Percentiles rank a stretch among this genome's conserved stretches.
These are phyloP conservation scores for Arabidopsis lyrata DNA, from an alignment of 441 rosid genomes.

Conservation along the genomic window DNA sequence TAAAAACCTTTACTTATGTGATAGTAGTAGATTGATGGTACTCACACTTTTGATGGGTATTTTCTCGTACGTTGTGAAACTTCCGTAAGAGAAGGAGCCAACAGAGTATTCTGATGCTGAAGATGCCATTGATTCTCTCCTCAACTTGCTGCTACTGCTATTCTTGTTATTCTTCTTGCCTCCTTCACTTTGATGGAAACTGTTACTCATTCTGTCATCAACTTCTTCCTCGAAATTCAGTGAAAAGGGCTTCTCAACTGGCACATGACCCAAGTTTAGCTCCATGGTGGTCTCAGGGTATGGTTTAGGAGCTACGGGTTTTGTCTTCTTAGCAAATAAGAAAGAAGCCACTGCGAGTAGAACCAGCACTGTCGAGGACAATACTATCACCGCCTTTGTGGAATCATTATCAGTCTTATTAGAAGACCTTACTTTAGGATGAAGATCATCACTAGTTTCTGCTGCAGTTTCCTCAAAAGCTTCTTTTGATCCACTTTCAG, in stretches of 20 bases:
- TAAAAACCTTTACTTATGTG: neutral
- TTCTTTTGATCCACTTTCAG: slow-evolving; percentile 11
- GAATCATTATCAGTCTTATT: neutral
- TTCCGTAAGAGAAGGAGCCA: slow-evolving; percentile 72
- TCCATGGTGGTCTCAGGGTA: neutral
- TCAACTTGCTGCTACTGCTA: slow-evolving; percentile 40
- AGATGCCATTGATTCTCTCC: slow-evolving; percentile 71
- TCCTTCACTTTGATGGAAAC: slow-evolving; percentile 44
- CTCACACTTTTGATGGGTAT: slow-evolving; percentile 52
- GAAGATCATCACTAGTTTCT: slow-evolving; percentile 21
- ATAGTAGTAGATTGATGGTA: neutral
- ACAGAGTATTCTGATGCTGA: slow-evolving; percentile 62
- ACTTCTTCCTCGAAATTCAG: slow-evolving; percentile 47
- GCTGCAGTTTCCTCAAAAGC: neutral
- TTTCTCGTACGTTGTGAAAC: slow-evolving; percentile 86
- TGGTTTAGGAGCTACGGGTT: slow-evolving; percentile 19
- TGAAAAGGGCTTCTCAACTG: slow-evolving; percentile 43
- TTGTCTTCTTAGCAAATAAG: slow-evolving; percentile 46
- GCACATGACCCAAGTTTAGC: neutral
- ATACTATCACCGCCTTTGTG: slow-evolving; percentile 13
- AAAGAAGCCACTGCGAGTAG: slow-evolving; percentile 54
- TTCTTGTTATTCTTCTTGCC: slow-evolving; percentile 46
- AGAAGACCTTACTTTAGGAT: slow-evolving; percentile 17
- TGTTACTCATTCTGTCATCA: slow-evolving; percentile 46
- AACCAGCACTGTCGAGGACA: slow-evolving; percentile 47